Base-by-base conservation (phyloP, 768 basidiomycete genomes). In the Rhizopogon roseolus region DNA sequence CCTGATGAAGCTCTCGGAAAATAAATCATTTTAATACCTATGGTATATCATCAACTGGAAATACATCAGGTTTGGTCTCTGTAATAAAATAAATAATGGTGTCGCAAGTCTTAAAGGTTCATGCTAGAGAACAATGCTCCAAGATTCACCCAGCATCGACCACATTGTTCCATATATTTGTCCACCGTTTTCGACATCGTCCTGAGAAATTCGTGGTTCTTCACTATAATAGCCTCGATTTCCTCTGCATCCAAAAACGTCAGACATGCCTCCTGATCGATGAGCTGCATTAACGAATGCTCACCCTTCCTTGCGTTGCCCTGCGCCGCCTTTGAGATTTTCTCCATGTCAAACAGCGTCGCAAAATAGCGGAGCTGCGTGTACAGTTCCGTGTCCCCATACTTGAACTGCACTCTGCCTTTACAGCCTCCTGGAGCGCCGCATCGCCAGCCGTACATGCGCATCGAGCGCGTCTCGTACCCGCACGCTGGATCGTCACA, bases 401-500 rank as follows among this genome's bases (percentile, higher is more conserved):
- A 98, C 89, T 98, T 66, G 9, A 55, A 52, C 39, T 36, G 55
- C 1, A 29, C 56, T 9, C 4, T 53, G 0, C 62, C 62, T 0
- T 0, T 36, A 49, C 67, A 69, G 25, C 8, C 37, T 25, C 29
- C 28, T 0, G 56, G 41, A 43, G 81, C 80, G 52, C 93, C 65
- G 66, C 97, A 99, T 48, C 86, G 76, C 32, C 85, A 80, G 6
- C 93, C 94, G 66, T 93, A 95, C 0, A 98, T 92, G 36, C 89
- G 78, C 91, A 98, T 96, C 79, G 86, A 90, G 17, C 97, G 78
- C n/a, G 96, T 94, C 37, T 90, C 80, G 55, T 84, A 77, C 8
- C 81, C 81, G 64, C 97, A 99, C 0, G 86, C 87, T 19, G 81
- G 74, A 57, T 98, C 97, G 60, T 93, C 81, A 70, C 97, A 99